Conservation (phyloP, 108 stramenopile genomes). For the Chaetoceros tenuissimus region DNA sequence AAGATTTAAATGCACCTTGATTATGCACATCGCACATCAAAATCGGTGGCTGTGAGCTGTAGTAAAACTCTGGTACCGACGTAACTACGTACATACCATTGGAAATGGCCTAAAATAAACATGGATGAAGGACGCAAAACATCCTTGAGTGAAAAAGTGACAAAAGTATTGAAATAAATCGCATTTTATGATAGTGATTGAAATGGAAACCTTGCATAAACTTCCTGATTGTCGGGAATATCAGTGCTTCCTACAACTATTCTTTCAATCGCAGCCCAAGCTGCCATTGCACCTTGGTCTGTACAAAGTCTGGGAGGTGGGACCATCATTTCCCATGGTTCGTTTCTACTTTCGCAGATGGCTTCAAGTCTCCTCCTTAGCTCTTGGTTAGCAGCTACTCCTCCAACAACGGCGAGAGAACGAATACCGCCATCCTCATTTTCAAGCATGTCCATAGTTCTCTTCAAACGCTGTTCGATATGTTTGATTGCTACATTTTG, state of each 20-base stretch:
- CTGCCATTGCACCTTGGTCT: slow-evolving; percentile 94
- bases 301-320: slow-evolving; percentile 93
- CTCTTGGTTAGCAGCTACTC: slow-evolving; percentile 93
- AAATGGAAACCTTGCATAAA: slow-evolving; percentile 84
- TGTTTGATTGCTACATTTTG: slow-evolving; percentile 90
- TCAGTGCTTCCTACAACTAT: slow-evolving; percentile 75
- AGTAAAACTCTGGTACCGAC: no score
- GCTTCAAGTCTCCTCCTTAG: slow-evolving; percentile 62
- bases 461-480: slow-evolving; percentile 76
- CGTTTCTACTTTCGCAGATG: slow-evolving; percentile 32
- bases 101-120: no score
- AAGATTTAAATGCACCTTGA: no score
- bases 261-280: slow-evolving; percentile 94
- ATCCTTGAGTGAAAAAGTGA: no score
- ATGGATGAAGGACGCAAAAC: no score
- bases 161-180: not conserved
- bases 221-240: slow-evolving; percentile 59
- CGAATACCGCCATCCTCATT: slow-evolving; percentile 27
- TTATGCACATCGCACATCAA: no score
- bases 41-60: no score
- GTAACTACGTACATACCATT: no score
- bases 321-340: slow-evolving; percentile 77
- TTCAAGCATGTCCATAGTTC: slow-evolving; percentile 65
- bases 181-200: not conserved
- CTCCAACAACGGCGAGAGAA: slow-evolving; percentile 92